Conservation (phyloP, 139 green algal species). For the Diplosphaera chodatii region DNA sequence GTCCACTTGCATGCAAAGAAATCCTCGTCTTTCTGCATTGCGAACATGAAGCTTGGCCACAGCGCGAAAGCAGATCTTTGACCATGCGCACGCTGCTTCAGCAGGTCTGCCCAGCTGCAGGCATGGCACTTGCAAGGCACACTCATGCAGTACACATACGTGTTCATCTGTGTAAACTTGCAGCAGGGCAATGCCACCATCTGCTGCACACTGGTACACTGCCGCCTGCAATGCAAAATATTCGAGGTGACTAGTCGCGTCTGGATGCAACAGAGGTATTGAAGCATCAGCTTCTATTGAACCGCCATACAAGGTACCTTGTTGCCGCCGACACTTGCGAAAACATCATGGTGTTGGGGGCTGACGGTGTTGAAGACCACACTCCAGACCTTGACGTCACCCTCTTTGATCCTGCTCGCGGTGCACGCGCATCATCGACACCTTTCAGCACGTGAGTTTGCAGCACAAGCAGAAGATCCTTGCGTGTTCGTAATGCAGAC, state of each 20-base stretch:
- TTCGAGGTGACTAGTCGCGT: too few species aligned
- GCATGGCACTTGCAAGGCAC: too few species aligned
- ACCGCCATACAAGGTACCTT: background rate
- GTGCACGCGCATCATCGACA: too few species aligned
- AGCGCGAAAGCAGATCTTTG: too few species aligned
- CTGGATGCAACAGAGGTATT: too few species aligned
- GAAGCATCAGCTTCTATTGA: too few species aligned
- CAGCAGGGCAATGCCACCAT: conserved; percentile 41
- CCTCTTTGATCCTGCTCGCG: background rate
- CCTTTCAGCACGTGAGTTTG: too few species aligned
- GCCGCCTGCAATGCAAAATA: conserved; percentile 62
- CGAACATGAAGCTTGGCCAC: too few species aligned
- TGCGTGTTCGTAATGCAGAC: too few species aligned
- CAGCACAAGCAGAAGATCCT: too few species aligned
- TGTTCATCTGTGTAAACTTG: conserved; percentile 56
- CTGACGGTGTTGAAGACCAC: background rate
- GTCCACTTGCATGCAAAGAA: conserved; percentile 65
- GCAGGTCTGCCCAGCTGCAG: too few species aligned
- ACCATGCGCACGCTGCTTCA: too few species aligned
- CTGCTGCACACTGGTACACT: conserved; percentile 47
- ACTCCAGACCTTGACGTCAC: background rate
- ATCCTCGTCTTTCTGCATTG: conserved; percentile 35
- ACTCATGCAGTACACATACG: conserved; percentile 13
- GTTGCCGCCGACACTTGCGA: background rate
- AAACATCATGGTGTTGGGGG: background rate